Base-by-base conservation (phyloP, 805 yeast genomes). In the Starmerella etchellsii region DNA sequence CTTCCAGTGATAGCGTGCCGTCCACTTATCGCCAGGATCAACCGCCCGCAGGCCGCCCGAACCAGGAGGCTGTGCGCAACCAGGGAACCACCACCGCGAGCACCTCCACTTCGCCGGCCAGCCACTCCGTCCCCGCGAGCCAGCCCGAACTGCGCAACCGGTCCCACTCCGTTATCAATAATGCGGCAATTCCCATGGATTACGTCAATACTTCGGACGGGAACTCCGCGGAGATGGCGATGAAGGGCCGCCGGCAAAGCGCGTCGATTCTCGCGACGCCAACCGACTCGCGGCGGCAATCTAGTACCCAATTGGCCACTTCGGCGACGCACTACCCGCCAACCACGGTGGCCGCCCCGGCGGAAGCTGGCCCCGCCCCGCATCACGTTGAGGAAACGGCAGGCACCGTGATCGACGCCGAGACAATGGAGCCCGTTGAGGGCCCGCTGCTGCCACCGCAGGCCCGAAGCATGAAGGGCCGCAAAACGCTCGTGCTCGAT, bases 401-500 rank as follows among this genome's bases (percentile, higher is more conserved):
- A n/a, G 10, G 10, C 10, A 10, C 25, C 10, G 25, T 10, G 10
- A 10, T 23, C 25, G 25, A 23, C 10, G 25, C 10, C 25, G 25
- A 23, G 10, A 10, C 7, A 10, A 10, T 8, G 25, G 10, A 23
- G 25, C 25, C 7, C 7, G 10, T 23, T 10, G 30, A 10, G 30
- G 30, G 30, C 30, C 23, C 34, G 15, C 37, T 54, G 4, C 9
- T 70, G 3, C 41, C 62, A 14, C 50, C 68, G 14, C 47, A 43
- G 13, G 62, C 14, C 19, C 36, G 34, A 4, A 29, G 18, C 15
- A 15, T 31, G 22, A 23, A 30, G 37, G 71, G 72, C 41, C 77
- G 81, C 43, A 91, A 91, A 61, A 87, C 96, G 60, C 69, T 91
- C 26, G 81, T 91, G 13, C 68, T 91, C 40, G 99, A 91, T 62